Evolutionary conservation across 2,329 filamentous ascomycete species (phyloP).

Genomic region (Pestalotiopsis sp.): DNA sequence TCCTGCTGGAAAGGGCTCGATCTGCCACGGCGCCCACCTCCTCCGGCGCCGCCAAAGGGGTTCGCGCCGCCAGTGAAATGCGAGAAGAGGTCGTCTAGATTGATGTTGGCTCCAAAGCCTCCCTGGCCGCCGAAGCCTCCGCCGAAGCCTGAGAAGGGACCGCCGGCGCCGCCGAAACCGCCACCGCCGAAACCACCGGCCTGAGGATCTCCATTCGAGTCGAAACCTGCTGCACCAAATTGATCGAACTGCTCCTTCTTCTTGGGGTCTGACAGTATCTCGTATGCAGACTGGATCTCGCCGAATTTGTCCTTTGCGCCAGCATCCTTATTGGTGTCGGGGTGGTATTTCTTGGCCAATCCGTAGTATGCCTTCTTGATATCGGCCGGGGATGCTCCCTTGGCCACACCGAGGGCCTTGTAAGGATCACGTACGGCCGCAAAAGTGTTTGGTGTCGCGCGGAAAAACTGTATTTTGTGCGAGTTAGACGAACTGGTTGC

Average conservation of each 20-base stretch:
- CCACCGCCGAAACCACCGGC: slow-evolving; percentile 53
- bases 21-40: slow-evolving; percentile 51
- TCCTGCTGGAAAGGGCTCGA: slow-evolving; percentile 73
- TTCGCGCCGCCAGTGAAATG: slow-evolving; percentile 69
- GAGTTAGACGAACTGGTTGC: neutral
- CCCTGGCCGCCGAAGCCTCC: slow-evolving; percentile 42
- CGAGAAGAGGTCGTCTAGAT: slow-evolving; percentile 94
- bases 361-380: slow-evolving; percentile 99
- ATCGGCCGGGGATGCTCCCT: slow-evolving; percentile 78
- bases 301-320: slow-evolving; percentile 93
- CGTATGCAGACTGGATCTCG: slow-evolving; percentile 92
- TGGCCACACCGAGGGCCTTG: slow-evolving; percentile 80
- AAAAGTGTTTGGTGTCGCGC: slow-evolving; percentile 56
- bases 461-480: slow-evolving; percentile 52
- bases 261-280: slow-evolving; percentile 87
- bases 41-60: slow-evolving; percentile 57
- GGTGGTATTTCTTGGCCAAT: slow-evolving; percentile 95
- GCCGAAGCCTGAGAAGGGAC: slow-evolving; percentile 51
- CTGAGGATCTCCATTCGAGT: slow-evolving; percentile 66
- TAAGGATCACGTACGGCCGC: slow-evolving; percentile 77
- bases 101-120: slow-evolving; percentile 82
- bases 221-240: slow-evolving; percentile 86
- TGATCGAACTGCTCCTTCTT: slow-evolving; percentile 93
- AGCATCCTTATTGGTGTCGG: slow-evolving; percentile 95
- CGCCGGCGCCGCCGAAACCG: slow-evolving; percentile 64